phyloP scores from a whole-genome alignment of 805 yeast genomes.

The Pichia scutulata region DNA sequence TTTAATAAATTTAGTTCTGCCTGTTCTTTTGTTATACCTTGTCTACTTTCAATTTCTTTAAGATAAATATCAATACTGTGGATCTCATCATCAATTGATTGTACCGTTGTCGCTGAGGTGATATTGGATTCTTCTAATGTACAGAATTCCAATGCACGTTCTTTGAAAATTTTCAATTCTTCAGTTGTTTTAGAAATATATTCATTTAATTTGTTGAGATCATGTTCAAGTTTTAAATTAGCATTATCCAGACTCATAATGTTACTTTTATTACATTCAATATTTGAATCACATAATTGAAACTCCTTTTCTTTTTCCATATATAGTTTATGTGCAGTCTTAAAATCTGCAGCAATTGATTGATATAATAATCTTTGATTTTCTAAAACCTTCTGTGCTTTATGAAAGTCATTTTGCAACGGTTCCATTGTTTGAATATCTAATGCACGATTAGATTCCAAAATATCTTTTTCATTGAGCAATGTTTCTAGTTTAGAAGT shows the following conservation, averaged over 20 bases:
- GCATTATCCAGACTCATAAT: background rate
- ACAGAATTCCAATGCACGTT: conserved; percentile 37
- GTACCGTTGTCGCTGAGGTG: conserved; percentile 34
- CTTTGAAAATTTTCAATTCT: background rate
- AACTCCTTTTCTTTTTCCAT: conserved; percentile 9
- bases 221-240: background rate
- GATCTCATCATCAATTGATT: conserved; percentile 33
- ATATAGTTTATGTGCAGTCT: conserved; percentile 7
- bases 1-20: conserved; percentile 41
- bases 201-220: conserved; percentile 20
- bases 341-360: conserved; percentile 9
- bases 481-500: conserved; percentile 31
- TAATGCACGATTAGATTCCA: conserved; percentile 24
- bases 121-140: conserved; percentile 38
- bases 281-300: conserved; percentile 21
- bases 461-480: conserved; percentile 27
- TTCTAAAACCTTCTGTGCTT: conserved; percentile 7
- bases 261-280: conserved; percentile 6
- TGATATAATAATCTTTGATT: conserved; percentile 11
- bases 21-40: conserved; percentile 51
- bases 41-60: conserved; percentile 41
- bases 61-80: conserved; percentile 39
- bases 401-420: conserved; percentile 15
- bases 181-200: conserved; percentile 15
- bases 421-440: conserved; percentile 17